A percentile compares a stretch with the other conserved stretches of the same genome.
These are phyloP conservation scores for Eucalyptus brandiana DNA, from an alignment of 345 rosid species.

Conservation along the genomic window DNA sequence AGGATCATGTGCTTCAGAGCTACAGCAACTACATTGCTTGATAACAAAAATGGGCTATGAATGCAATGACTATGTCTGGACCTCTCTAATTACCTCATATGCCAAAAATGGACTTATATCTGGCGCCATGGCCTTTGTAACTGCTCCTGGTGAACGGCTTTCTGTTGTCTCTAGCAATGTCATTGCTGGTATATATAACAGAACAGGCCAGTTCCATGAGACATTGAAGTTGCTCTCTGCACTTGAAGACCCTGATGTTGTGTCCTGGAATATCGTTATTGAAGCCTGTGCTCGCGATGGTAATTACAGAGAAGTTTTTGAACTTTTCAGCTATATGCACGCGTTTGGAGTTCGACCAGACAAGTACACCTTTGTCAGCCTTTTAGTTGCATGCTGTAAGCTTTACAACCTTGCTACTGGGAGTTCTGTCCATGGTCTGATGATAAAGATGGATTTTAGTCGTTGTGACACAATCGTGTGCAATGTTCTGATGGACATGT, in stretches of 20 bases:
- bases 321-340: slow-evolving; percentile 56
- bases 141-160: slow-evolving; percentile 13
- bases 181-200: slow-evolving; percentile 60
- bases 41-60: slow-evolving; percentile 56
- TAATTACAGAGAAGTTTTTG: slow-evolving; percentile 35
- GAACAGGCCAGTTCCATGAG: slow-evolving; percentile 44
- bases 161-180: slow-evolving; percentile 35
- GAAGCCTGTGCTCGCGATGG: slow-evolving; percentile 66
- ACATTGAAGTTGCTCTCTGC: slow-evolving; percentile 51
- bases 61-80: slow-evolving; percentile 42
- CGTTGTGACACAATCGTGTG: slow-evolving; percentile 42
- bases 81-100: slow-evolving; percentile 64
- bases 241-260: slow-evolving; percentile 60
- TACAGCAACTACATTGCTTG: slow-evolving; percentile 58
- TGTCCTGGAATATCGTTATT: slow-evolving; percentile 75
- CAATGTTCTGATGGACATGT: slow-evolving; percentile 79
- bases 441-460: slow-evolving; percentile 46
- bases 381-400: slow-evolving; percentile 41
- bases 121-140: slow-evolving; percentile 41
- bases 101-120: slow-evolving; percentile 42
- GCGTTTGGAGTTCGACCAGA: slow-evolving; percentile 40
- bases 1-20: slow-evolving; percentile 16
- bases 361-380: slow-evolving; percentile 69
- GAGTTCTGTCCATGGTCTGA: slow-evolving; percentile 56
- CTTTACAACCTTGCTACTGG: slow-evolving; percentile 51